phyloP scores from a whole-genome alignment of 495 filamentous ascomycete species.

The Xylaria palmicola region DNA sequence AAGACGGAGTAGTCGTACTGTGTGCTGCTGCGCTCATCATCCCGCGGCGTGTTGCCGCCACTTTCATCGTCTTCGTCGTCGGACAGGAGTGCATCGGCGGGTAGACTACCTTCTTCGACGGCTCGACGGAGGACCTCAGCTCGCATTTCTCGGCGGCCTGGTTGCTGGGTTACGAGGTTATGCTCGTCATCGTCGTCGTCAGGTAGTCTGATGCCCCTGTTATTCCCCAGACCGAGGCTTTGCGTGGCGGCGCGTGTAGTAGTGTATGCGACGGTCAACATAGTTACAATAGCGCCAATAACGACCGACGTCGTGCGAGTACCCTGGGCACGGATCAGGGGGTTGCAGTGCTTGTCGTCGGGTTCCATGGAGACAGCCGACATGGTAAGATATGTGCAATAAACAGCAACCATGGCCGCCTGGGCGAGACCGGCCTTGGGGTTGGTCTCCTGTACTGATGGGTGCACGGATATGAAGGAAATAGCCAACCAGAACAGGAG shows the following conservation, averaged over 20 bases:
- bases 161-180: constrained; percentile 86
- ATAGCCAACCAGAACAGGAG: constrained; percentile 78
- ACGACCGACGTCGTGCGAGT: constrained; percentile 88
- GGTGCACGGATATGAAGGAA: constrained; percentile 84
- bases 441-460: constrained; percentile 87
- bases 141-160: constrained; percentile 85
- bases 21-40: constrained; percentile 84
- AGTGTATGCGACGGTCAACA: constrained; percentile 96
- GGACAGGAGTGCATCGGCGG: constrained; percentile 84
- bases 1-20: constrained; percentile 97
- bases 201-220: constrained; percentile 55
- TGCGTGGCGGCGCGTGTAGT: constrained; percentile 96
- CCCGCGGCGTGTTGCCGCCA: constrained; percentile 60
- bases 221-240: constrained; percentile 74
- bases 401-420: constrained; percentile 94
- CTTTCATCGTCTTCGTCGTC: constrained; percentile 69
- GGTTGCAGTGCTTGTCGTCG: constrained; percentile 93
- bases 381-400: constrained; percentile 98
- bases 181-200: constrained; percentile 81
- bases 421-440: constrained; percentile 90
- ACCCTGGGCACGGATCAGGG: constrained; percentile 80
- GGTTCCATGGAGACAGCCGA: constrained; percentile 98
- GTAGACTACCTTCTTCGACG: constrained; percentile 85
- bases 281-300: constrained; percentile 90
- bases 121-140: constrained; percentile 86